These are phyloP conservation scores for Westerdykella sp. DNA, from an alignment of 2,329 filamentous ascomycete species.

Conservation along the genomic window DNA sequence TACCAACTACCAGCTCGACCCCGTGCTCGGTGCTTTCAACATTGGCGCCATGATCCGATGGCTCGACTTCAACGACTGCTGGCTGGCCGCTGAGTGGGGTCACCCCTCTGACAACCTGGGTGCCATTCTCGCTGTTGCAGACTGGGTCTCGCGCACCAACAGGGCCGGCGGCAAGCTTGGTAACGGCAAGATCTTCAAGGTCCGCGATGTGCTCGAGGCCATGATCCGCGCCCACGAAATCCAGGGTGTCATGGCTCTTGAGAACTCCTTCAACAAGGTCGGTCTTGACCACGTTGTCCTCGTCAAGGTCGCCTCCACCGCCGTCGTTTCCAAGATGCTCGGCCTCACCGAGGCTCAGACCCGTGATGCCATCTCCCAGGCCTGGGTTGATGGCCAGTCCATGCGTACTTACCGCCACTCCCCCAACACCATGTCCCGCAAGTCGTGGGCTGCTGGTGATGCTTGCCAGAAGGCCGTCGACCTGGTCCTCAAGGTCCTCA, in stretches of 20 bases:
- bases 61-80: conserved; percentile 99
- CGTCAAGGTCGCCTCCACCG: conserved; percentile 93
- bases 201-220: conserved; percentile 86
- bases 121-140: conserved; percentile 90
- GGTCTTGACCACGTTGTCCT: conserved; percentile 95
- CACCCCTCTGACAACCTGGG: conserved; percentile 98
- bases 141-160: conserved; percentile 96
- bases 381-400: conserved; percentile 94
- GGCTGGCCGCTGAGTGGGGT: conserved; percentile 97
- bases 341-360: conserved; percentile 86
- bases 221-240: conserved; percentile 99
- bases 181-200: conserved; percentile 72
- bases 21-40: conserved; percentile 95
- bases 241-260: conserved; percentile 89
- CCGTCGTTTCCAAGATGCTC: conserved; percentile 92
- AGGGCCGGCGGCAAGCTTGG: conserved; percentile 69
- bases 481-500: conserved; percentile 81
- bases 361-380: conserved; percentile 90
- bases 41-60: conserved; percentile 98
- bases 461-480: conserved; percentile 94
- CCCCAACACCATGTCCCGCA: conserved; percentile 98
- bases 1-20: conserved; percentile 89
- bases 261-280: conserved; percentile 99
- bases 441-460: conserved; percentile 98
- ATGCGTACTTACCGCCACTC: conserved; percentile 95